Percentiles rank a stretch among this genome's conserved stretches.
Conservation (phyloP, 495 filamentous ascomycete genomes). For the Trichocladium antarcticum region DNA sequence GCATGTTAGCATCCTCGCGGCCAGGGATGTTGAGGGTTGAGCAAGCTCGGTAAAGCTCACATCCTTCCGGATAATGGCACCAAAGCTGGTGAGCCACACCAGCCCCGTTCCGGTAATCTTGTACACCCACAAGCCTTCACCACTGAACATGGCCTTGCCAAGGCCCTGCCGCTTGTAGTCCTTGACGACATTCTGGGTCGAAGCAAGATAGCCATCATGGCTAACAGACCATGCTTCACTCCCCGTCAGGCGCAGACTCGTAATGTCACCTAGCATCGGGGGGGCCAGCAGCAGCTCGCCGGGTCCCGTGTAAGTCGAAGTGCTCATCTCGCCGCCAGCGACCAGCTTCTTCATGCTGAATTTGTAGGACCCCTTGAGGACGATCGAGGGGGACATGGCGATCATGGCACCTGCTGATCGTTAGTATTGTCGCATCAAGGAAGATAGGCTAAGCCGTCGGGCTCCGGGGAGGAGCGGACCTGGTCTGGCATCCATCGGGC, state of each 20-base stretch:
- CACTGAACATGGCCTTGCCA: constrained; percentile 86
- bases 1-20: background rate
- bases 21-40: background rate
- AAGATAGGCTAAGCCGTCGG: no score
- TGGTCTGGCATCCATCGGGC: constrained; percentile 69
- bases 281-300: constrained; percentile 84
- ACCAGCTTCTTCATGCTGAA: constrained; percentile 81
- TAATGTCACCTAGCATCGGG: constrained; percentile 72
- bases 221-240: constrained; percentile 70
- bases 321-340: constrained; percentile 66
- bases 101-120: constrained; percentile 70
- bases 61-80: constrained; percentile 91
- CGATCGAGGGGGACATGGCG: constrained; percentile 82
- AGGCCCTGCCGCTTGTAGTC: constrained; percentile 80
- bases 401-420: constrained; percentile 63
- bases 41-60: constrained; percentile 42
- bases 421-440: background rate
- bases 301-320: constrained; percentile 78
- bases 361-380: constrained; percentile 65
- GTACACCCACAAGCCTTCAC: constrained; percentile 87
- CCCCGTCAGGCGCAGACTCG: constrained; percentile 58
- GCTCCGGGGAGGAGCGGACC: constrained; percentile 37
- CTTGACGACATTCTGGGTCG: constrained; percentile 65
- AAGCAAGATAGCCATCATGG: constrained; percentile 65
- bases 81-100: constrained; percentile 83